Evolutionary conservation across 2,329 filamentous ascomycete species (phyloP), one percentile per base, ranked within the genome.

Genomic region (Venturia asperata): DNA sequence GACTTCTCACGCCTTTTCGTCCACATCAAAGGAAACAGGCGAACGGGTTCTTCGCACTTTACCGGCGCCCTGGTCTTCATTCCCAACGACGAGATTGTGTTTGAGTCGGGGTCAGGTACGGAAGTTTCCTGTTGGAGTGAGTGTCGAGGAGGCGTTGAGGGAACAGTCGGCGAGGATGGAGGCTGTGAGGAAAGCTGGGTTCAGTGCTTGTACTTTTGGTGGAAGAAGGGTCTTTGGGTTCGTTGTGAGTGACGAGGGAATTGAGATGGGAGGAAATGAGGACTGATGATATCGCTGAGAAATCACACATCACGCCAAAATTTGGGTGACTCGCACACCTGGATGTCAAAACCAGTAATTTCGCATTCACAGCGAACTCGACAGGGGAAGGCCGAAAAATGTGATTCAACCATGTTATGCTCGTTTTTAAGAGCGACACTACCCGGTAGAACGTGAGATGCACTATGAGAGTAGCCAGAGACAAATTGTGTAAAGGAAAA

Each of bases 101-200:
- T 67, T 79, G 0, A 65, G 71, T 15, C 68, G 76, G 13, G 70
- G 73, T 0, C 69, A 70, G 1, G 74, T 78, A 5, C 42, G 72
- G 7, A 73, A 72, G 49, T 78, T 80, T 65, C 72, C 73, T 10
- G 67, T 72, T 5, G 74, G 70, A 10, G 71, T 77, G 27, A 76
- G 75, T 67, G 68, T 76, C 0, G 72, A 75, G 61, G 74, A 79
- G 64, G 77, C 75, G 1, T 68, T 72, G 64, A 67, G 66, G 17
- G 77, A 80, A 68, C 70, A 69, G 10, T 67, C 30, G 63, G 68
- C 71, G 66, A 67, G 78, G 61, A 72, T 74, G 72, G 71, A 73
- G 30, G 74, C 76, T 15, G 75, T 79, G 9, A 68, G 69, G 24
- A 68, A 71, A 65, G 74, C 72, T 10, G 67, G 71, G 62, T 79